Base-by-base conservation (phyloP, 306 rosid species). In the Cyamopsis tetragonoloba region DNA sequence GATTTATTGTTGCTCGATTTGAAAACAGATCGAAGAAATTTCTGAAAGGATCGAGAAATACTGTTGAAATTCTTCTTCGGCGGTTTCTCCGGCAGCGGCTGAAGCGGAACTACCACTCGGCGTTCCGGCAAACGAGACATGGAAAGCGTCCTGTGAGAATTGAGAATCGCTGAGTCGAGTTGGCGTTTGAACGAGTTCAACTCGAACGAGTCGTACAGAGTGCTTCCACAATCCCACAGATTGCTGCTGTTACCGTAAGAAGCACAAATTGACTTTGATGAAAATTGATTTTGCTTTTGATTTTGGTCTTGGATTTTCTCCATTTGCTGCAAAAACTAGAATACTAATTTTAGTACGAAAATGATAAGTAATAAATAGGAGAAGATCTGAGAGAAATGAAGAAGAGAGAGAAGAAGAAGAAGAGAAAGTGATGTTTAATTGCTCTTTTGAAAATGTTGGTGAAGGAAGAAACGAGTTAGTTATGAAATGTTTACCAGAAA, bases 191-290 rank as follows among this genome's bases (percentile, higher is more conserved):
- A 84, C 12, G 91, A 89, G 73, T 89, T 80, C 77, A 87, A 89
- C 77, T 92, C 98, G 70, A 89, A 87, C 2, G 96, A 89, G 71
- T 89, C 98, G 46, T 92, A 92, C 9, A 92, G 96, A 1, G 96
- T 47, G 83, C 96, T 92, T 2, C 91, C 98, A 73, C 98, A 89
- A 51, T 92, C 98, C 98, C 98, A 92, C 4, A 85, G 46, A 7
- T 39, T 66, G 2, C 1, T 66, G 2, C 1, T 65, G 9, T 32
- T 18, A 18, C 10, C 4, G 28, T 1, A 11, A 11, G 6, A 4
- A 4, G 32, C n/a, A n/a, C n/a, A 6, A 4, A 64, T 17, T 55
- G 81, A 46, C 34, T 64, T 59, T 11, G 80, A 3, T 49, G 70
- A 72, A 4, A 18, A 4, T 67, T 34, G 68, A 1, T 32, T 62